Conservation (phyloP, 192 early-diverging fungal genomes). For the Coemansia sp. region DNA sequence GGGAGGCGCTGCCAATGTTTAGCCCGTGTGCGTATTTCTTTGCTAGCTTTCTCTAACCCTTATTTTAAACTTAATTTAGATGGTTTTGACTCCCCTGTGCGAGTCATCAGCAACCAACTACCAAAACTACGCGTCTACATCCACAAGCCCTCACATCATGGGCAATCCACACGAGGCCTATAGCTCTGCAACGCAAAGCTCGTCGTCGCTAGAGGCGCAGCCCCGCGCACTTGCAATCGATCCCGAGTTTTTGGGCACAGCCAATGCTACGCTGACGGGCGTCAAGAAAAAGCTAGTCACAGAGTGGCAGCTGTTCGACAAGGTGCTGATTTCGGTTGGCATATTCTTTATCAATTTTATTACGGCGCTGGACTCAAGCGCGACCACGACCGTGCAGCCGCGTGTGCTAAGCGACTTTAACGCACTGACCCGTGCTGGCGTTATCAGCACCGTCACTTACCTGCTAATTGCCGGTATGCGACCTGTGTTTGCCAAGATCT, state of each 20-base stretch:
- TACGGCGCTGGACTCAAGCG: conserved; percentile 33
- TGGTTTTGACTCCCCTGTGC: not conserved
- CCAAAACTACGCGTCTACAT: not conserved
- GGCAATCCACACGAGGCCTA: not conserved
- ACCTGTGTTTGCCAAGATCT: conserved; percentile 38
- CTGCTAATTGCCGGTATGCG: conserved; percentile 33
- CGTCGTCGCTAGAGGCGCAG: not conserved
- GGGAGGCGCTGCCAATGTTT: not conserved
- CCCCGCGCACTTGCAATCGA: not conserved
- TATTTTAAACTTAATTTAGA: not conserved
- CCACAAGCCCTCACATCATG: not conserved
- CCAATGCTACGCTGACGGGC: conserved; percentile 34
- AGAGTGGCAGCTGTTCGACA: conserved; percentile 31
- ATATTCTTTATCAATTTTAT: conserved; percentile 52
- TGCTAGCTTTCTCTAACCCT: not conserved
- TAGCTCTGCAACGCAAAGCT: not conserved
- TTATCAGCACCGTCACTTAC: conserved; percentile 36
- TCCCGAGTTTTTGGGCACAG: not conserved
- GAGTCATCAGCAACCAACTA: not conserved
- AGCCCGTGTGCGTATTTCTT: not conserved
- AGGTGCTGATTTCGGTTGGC: conserved; percentile 27
- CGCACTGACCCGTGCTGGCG: conserved; percentile 29
- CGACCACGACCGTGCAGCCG: conserved; percentile 33
- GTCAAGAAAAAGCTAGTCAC: conserved; percentile 51
- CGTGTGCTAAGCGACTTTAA: conserved; percentile 43